phyloP scores from a whole-genome alignment of 345 rosid species.

The Cardamine occulta region DNA sequence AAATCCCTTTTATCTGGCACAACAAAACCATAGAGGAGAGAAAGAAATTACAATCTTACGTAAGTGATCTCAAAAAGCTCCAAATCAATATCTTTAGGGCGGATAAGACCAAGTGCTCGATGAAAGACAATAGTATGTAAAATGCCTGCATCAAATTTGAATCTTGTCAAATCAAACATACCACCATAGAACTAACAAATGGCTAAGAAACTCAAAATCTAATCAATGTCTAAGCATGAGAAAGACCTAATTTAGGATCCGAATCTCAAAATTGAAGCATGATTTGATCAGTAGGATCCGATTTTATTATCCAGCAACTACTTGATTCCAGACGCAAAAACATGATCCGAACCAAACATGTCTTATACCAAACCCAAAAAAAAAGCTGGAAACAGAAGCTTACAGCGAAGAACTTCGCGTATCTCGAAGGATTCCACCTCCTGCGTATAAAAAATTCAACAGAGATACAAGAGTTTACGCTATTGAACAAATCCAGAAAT shows the following conservation, averaged over 20 bases:
- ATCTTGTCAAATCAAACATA: constrained; percentile 4
- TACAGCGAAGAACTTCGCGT: constrained; percentile 86
- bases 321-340: not conserved
- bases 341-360: not conserved
- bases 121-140: constrained; percentile 90
- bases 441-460: constrained; percentile 34
- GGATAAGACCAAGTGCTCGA: constrained; percentile 87
- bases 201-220: not conserved
- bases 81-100: constrained; percentile 92
- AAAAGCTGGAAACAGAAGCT: constrained; percentile 34
- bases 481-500: constrained; percentile 2
- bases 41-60: constrained; percentile 48
- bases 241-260: constrained; percentile 17
- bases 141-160: constrained; percentile 60
- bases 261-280: constrained; percentile 13
- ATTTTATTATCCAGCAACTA: not conserved
- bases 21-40: constrained; percentile 7
- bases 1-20: too few relatives aligned
- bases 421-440: constrained; percentile 88
- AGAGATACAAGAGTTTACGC: not conserved
- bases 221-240: constrained; percentile 2
- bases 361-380: not conserved
- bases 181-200: not conserved
- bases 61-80: constrained; percentile 88
- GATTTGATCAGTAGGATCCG: not conserved